Conservation (phyloP, 2,329 filamentous ascomycete species). For the Phialocephala subalpina region DNA sequence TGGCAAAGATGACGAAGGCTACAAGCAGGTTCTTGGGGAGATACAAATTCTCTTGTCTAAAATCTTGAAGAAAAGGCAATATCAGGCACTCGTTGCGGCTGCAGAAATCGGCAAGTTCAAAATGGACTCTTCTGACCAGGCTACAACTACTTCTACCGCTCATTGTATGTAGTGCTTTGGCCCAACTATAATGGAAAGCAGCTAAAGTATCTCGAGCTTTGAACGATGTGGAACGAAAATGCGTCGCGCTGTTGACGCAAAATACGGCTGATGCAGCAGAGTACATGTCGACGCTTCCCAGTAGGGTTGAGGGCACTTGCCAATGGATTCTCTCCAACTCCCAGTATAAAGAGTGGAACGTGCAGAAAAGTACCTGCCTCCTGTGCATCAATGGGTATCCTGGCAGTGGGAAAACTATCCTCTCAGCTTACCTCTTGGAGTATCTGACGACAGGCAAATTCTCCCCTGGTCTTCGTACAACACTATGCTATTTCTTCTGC, state of each 20-base stretch:
- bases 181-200: not conserved
- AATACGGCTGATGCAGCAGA: slow-evolving; percentile 42
- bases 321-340: slow-evolving; percentile 46
- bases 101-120: not conserved
- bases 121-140: slow-evolving; percentile 14
- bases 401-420: slow-evolving; percentile 49
- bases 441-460: slow-evolving; percentile 35
- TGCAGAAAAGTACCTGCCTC: slow-evolving; percentile 40
- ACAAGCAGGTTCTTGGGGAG: slow-evolving; percentile 32
- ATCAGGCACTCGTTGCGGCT: not conserved
- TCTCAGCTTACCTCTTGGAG: slow-evolving; percentile 46
- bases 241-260: slow-evolving; percentile 42
- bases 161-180: slow-evolving; percentile 26
- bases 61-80: slow-evolving; percentile 11
- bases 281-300: slow-evolving; percentile 43
- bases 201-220: slow-evolving; percentile 40
- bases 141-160: slow-evolving; percentile 21
- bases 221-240: slow-evolving; percentile 44
- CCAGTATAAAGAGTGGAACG: slow-evolving; percentile 43
- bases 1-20: slow-evolving; percentile 34
- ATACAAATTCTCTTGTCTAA: slow-evolving; percentile 34
- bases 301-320: slow-evolving; percentile 46
- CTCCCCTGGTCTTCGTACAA: slow-evolving; percentile 19
- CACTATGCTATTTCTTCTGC: slow-evolving; percentile 46
- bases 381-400: slow-evolving; percentile 49